Evolutionary conservation across 345 rosid genomes (phyloP).

Genomic region (Combretum micranthum): DNA sequence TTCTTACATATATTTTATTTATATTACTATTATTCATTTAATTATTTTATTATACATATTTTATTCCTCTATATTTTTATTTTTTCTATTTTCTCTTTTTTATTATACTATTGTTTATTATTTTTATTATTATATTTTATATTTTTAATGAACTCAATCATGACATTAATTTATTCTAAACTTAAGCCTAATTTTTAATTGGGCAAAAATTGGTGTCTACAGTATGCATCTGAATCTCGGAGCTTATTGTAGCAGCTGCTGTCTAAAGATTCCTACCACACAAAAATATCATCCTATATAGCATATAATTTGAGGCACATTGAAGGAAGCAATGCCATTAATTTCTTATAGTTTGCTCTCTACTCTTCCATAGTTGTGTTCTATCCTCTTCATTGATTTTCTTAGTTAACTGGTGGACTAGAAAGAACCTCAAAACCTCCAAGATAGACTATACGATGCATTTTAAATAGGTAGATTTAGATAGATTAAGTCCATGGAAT

Average conservation of each 20-base stretch:
- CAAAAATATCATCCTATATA: conserved; percentile 88
- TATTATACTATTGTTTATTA: too few species aligned
- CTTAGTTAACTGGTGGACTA: conserved; percentile 95
- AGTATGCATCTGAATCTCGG: conserved; percentile 50
- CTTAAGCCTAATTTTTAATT: too few species aligned
- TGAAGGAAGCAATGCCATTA: conserved; percentile 65
- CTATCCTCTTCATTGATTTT: conserved; percentile 92
- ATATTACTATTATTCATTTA: too few species aligned
- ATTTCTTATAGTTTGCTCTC: conserved; percentile 74
- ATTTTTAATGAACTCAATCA: too few species aligned
- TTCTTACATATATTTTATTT: too few species aligned
- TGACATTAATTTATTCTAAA: too few species aligned
- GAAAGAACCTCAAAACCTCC: conserved; percentile 99
- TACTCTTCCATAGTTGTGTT: conserved; percentile 91
- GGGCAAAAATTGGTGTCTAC: too few species aligned
- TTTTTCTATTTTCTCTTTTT: too few species aligned
- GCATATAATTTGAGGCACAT: conserved; percentile 88
- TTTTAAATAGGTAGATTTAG: conserved; percentile 69
- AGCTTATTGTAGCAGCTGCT: conserved; percentile 60
- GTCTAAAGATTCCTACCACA: conserved; percentile 84
- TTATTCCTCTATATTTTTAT: too few species aligned
- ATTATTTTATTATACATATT: too few species aligned
- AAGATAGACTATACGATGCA: conserved; percentile 89
- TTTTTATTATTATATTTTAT: too few species aligned
- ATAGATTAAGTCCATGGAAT: conserved; percentile 95